These are phyloP conservation scores for Astragalus glycyphyllos DNA, from an alignment of 306 rosid genomes.

Conservation along the genomic window DNA sequence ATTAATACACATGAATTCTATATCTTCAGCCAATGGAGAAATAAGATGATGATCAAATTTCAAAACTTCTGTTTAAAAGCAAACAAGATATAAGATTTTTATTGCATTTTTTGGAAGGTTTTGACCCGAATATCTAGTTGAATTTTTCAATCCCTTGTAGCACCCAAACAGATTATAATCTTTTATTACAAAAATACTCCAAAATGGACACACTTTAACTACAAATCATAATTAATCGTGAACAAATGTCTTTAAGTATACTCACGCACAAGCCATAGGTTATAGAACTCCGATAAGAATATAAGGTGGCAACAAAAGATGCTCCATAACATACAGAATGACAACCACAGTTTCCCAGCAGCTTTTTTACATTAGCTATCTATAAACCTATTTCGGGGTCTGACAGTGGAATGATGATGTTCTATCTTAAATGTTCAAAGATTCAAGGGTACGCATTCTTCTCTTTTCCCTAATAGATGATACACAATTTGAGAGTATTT, in stretches of 20 bases:
- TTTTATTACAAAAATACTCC: neutral
- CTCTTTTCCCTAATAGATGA: slow-evolving; percentile 7
- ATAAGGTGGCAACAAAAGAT: neutral
- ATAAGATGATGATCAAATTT: slow-evolving; percentile 2
- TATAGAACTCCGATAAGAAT: neutral
- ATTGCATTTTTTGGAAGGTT: slow-evolving; percentile 28
- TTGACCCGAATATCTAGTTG: slow-evolving; percentile 9
- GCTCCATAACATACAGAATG: slow-evolving; percentile 4
- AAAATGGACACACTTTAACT: slow-evolving; percentile 23
- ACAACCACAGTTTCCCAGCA: slow-evolving; percentile 13
- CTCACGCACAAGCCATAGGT: neutral
- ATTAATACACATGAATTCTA: slow-evolving; percentile 16
- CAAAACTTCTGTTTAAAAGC: slow-evolving; percentile 1
- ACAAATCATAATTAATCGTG: slow-evolving; percentile 18
- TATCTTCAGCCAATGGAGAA: slow-evolving; percentile 10
- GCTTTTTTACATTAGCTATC: slow-evolving; percentile 29
- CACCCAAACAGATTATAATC: slow-evolving; percentile 31
- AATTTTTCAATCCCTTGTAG: slow-evolving; percentile 33
- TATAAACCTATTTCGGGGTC: slow-evolving; percentile 16
- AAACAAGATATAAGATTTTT: slow-evolving; percentile 1
- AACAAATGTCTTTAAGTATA: slow-evolving; percentile 27
- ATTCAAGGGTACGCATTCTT: slow-evolving; percentile 20
- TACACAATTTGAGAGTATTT: neutral
- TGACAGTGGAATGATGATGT: slow-evolving; percentile 6
- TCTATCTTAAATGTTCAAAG: slow-evolving; percentile 27